Evolutionary conservation across 352 stramenopile species (phyloP).

Genomic region (Globisporangium uncinulatum): DNA sequence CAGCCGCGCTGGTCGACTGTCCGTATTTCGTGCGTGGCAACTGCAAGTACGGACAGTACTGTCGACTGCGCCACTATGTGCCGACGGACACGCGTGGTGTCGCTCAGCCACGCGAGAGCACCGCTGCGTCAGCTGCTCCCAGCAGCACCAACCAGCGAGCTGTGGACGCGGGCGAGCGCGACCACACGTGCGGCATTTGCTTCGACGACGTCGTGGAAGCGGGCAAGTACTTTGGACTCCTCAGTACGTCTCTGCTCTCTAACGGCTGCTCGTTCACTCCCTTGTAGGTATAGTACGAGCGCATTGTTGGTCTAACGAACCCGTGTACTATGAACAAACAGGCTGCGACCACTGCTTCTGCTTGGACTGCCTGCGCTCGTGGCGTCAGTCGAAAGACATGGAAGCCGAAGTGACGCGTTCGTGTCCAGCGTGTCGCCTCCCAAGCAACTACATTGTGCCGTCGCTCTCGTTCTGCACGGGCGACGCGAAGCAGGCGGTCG

Average conservation of each 20-base stretch:
- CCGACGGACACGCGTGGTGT: not conserved
- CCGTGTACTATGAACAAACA: not conserved
- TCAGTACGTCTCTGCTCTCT: slow-evolving; percentile 32
- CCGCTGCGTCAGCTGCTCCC: not conserved
- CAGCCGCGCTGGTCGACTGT: slow-evolving; percentile 63
- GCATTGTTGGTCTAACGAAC: not conserved
- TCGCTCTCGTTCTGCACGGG: slow-evolving; percentile 71
- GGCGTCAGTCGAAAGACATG: slow-evolving; percentile 72
- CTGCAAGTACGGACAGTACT: slow-evolving; percentile 70
- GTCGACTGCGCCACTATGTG: slow-evolving; percentile 44
- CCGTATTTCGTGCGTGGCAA: slow-evolving; percentile 70
- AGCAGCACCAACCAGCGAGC: slow-evolving; percentile 10
- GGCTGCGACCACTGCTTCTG: slow-evolving; percentile 78
- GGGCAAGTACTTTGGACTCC: slow-evolving; percentile 74
- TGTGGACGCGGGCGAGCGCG: slow-evolving; percentile 20
- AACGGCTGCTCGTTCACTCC: not conserved
- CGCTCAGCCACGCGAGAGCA: not conserved
- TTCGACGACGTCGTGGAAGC: slow-evolving; percentile 76
- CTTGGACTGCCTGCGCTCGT: slow-evolving; percentile 61
- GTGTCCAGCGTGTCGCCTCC: slow-evolving; percentile 57
- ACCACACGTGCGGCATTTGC: slow-evolving; percentile 76
- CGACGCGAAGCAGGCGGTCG: slow-evolving; percentile 41
- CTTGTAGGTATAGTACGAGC: not conserved
- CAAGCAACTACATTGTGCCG: slow-evolving; percentile 76
- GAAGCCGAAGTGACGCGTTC: slow-evolving; percentile 60